Percentiles rank a stretch among this genome's conserved stretches.
Evolutionary conservation across 2,329 filamentous ascomycete genomes (phyloP).

Genomic region (Colletotrichum magnum): DNA sequence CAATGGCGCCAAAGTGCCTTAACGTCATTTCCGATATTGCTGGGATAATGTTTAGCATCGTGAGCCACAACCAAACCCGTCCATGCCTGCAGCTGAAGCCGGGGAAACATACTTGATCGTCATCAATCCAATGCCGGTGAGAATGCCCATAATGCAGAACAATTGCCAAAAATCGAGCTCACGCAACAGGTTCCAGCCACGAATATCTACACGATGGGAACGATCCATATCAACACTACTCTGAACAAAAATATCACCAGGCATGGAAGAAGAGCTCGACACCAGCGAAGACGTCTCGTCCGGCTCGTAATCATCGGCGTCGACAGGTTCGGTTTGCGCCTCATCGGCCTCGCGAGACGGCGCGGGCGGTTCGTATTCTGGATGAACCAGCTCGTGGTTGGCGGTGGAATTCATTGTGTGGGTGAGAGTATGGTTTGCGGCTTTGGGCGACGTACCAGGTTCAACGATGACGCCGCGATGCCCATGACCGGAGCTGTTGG

Average conservation of each 20-base stretch:
- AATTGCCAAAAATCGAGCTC: constrained; percentile 91
- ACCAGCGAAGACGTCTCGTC: constrained; percentile 88
- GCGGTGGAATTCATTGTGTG: constrained; percentile 46
- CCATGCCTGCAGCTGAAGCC: background rate
- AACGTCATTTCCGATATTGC: constrained; percentile 93
- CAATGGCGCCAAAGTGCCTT: constrained; percentile 91
- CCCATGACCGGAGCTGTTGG: constrained; percentile 55
- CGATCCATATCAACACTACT: constrained; percentile 79
- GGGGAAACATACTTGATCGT: constrained; percentile 87
- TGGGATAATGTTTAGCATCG: constrained; percentile 55
- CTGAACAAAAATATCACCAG: constrained; percentile 66
- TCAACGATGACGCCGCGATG: constrained; percentile 61
- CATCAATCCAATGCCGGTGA: constrained; percentile 96
- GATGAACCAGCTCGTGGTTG: constrained; percentile 34
- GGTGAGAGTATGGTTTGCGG: background rate
- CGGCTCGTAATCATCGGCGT: constrained; percentile 54
- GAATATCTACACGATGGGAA: constrained; percentile 90
- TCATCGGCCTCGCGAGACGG: constrained; percentile 40
- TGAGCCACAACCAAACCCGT: too few relatives aligned
- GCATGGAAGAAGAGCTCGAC: constrained; percentile 71
- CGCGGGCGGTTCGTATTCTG: constrained; percentile 24
- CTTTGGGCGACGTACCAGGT: constrained; percentile 73
- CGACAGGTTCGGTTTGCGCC: constrained; percentile 48
- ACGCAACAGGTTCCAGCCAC: constrained; percentile 81
- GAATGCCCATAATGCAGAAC: constrained; percentile 88